Conservation (phyloP, 192 early-diverging fungal species). For the Podila minutissima region DNA sequence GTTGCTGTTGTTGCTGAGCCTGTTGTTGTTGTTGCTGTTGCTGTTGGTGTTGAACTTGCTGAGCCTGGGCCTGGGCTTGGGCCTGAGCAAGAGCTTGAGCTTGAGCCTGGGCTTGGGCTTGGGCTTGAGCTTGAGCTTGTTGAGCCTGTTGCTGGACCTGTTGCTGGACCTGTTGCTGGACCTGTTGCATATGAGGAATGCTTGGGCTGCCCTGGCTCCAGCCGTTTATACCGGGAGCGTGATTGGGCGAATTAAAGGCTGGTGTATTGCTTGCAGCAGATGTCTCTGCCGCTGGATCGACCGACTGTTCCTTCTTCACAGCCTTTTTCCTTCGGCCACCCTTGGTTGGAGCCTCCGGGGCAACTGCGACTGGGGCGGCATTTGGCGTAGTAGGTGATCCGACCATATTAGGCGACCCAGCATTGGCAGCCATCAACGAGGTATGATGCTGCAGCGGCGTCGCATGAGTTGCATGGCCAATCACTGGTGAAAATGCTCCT, state of each 20-base stretch:
- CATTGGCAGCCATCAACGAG: slow-evolving; percentile 18
- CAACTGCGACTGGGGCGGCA: slow-evolving; percentile 9
- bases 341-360: slow-evolving; percentile 25
- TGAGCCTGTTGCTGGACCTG: not conserved
- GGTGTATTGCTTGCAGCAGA: not conserved
- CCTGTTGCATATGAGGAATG: slow-evolving; percentile 14
- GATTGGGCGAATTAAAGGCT: slow-evolving; percentile 7
- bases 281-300: slow-evolving; percentile 16
- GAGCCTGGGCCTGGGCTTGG: not conserved
- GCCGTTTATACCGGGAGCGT: slow-evolving; percentile 11
- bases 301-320: slow-evolving; percentile 35
- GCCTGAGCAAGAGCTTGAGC: not conserved
- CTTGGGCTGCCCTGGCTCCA: slow-evolving; percentile 22
- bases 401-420: slow-evolving; percentile 25
- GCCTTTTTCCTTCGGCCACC: slow-evolving; percentile 23
- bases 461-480: slow-evolving; percentile 17
- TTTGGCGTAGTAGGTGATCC: slow-evolving; percentile 27
- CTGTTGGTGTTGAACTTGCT: slow-evolving; percentile 6
- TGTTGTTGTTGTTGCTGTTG: slow-evolving; percentile 7
- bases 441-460: slow-evolving; percentile 36
- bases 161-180: not conserved
- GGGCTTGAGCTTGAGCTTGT: not conserved
- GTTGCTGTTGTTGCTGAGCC: not conserved
- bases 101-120: not conserved
- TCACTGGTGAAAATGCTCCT: slow-evolving; percentile 29